phyloP scores from a whole-genome alignment of 306 rosid species.

The Glycyrrhiza uralensis region DNA sequence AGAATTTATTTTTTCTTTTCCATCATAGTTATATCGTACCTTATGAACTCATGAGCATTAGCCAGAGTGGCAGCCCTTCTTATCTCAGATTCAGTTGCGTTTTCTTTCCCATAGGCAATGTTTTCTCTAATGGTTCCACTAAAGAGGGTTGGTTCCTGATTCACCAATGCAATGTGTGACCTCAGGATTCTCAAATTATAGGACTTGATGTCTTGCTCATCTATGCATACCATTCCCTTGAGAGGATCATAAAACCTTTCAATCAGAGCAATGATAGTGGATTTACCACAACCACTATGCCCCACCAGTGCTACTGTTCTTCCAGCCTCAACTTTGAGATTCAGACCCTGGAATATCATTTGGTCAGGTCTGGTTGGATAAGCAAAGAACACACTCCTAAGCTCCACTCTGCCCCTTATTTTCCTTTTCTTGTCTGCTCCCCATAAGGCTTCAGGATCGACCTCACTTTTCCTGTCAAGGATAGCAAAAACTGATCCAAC shows the following conservation, averaged over 20 bases:
- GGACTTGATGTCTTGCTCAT: conserved; percentile 74
- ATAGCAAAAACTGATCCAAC: conserved; percentile 68
- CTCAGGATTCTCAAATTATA: conserved; percentile 66
- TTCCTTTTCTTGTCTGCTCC: conserved; percentile 49
- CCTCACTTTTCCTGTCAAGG: conserved; percentile 69
- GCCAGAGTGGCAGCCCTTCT: conserved; percentile 77
- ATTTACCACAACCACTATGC: conserved; percentile 85
- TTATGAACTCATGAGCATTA: conserved; percentile 88
- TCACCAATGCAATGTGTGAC: conserved; percentile 78
- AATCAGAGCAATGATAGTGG: conserved; percentile 75
- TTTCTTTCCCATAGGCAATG: conserved; percentile 70
- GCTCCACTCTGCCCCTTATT: conserved; percentile 60
- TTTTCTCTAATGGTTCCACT: conserved; percentile 74
- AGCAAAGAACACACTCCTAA: conserved; percentile 64
- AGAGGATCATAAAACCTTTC: conserved; percentile 87
- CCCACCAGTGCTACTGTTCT: conserved; percentile 76
- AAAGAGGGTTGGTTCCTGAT: conserved; percentile 81
- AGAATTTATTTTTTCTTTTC: background rate
- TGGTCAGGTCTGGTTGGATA: conserved; percentile 85
- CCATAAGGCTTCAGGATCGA: conserved; percentile 58
- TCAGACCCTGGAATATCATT: conserved; percentile 69
- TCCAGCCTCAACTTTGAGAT: conserved; percentile 70
- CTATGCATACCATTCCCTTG: conserved; percentile 62
- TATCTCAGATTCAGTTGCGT: conserved; percentile 73
- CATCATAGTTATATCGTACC: conserved; percentile 39